Base-by-base conservation (phyloP, 768 basidiomycete species). In the Macrocybe gigantea region DNA sequence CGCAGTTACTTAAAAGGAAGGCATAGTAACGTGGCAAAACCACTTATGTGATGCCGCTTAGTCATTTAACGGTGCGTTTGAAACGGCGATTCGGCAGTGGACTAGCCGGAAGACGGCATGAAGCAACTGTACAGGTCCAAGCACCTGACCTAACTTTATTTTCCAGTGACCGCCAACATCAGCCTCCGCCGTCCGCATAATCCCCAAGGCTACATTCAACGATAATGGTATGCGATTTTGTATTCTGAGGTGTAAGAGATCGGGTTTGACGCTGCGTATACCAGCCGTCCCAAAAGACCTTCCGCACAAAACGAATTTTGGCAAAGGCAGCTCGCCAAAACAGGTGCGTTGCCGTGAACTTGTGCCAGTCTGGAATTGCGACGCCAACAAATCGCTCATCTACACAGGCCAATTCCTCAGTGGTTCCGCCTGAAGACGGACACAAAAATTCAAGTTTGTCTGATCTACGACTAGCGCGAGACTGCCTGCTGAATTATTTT, bases 381-480 rank as follows among this genome's bases (percentile, higher is more conserved):
- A 15, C 15, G n/a, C 15, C 8, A 3, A 38, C 10, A 57, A 10
- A 47, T 32, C 10, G n/a, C 14, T 11, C 41, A 33, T 42, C 34
- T 45, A 33, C 31, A 36, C 47, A 93, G 90, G 65, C 96, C 95
- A 53, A 97, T 99, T 53, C 96, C 95, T 56, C 95, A 97, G 64
- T 99, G 95, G 95, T 97, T 96, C 83, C 92, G 93, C 57, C 76
- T 94, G 53, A 97, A 96, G 80, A 82, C 88, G 60, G 95, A 93
- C 67, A 88, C 87, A 54, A 94, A 96, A 78, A 94, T 91, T 58
- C 88, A 92, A 72, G 89, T 89, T 60, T 59, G 74, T 64, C 50
- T 8, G 22, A n/a, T 35, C 39, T 39, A 5, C 11, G 10, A 11
- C 3, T 38, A 29, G 33, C 32, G 37, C 36, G 34, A 38, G 32